Conservation (phyloP, 176 grass and related monocot species). For the Panicum miliaceum region DNA sequence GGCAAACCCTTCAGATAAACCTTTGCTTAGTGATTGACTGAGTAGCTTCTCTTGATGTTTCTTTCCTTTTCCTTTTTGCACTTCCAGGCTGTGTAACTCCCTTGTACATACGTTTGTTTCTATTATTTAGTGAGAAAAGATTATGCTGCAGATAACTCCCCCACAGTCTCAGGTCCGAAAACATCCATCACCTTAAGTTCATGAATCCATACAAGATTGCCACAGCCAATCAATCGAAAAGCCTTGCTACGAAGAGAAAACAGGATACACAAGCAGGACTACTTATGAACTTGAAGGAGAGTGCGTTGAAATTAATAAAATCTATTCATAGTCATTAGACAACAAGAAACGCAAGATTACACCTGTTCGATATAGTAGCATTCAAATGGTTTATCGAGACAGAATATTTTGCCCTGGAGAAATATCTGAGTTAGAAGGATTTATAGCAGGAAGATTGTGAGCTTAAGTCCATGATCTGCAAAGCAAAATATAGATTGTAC, state of each 20-base stretch:
- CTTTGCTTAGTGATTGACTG: not conserved
- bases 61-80: not conserved
- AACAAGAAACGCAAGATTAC: not conserved
- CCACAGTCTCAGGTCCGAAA: not conserved
- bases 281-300: constrained; percentile 34
- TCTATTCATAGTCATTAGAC: not conserved
- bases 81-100: not conserved
- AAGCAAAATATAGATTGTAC: constrained; percentile 35
- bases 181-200: not conserved
- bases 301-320: not conserved
- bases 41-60: not conserved
- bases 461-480: constrained; percentile 3
- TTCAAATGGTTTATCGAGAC: constrained; percentile 44
- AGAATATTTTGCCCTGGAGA: constrained; percentile 74
- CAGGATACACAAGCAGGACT: constrained; percentile 11
- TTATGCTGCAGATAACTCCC: not conserved
- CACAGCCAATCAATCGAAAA: not conserved
- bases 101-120: not conserved
- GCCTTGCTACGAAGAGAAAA: not conserved
- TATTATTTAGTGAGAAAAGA: not conserved
- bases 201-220: not conserved
- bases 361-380: constrained; percentile 3
- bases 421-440: constrained; percentile 40
- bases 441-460: constrained; percentile 10
- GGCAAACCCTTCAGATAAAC: not conserved